phyloP scores from a whole-genome alignment of 352 stramenopile genomes.

The Pythium sp. region DNA sequence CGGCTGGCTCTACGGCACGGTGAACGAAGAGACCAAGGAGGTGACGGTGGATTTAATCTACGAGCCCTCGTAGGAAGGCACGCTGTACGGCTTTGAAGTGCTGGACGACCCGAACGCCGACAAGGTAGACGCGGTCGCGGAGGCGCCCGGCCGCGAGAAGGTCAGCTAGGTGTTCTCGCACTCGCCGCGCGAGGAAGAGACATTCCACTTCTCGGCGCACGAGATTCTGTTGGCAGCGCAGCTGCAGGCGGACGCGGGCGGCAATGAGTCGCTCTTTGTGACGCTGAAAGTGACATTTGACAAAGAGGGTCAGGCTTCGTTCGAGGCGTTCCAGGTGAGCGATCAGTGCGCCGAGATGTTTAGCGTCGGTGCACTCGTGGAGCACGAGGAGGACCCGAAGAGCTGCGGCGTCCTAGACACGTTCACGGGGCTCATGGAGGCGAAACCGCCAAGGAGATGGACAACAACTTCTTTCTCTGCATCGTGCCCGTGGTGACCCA shows the following conservation, averaged over 20 bases:
- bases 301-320: constrained; percentile 91
- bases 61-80: constrained; percentile 92
- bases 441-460: constrained; percentile 89
- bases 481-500: constrained; percentile 95
- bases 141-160: constrained; percentile 87
- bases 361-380: constrained; percentile 89
- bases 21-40: constrained; percentile 80
- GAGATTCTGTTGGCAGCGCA: constrained; percentile 94
- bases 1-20: constrained; percentile 94
- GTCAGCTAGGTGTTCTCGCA: constrained; percentile 98
- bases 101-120: constrained; percentile 90
- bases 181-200: constrained; percentile 92
- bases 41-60: constrained; percentile 96
- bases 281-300: constrained; percentile 95
- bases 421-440: constrained; percentile 97
- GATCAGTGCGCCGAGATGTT: constrained; percentile 99
- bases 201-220: constrained; percentile 91
- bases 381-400: constrained; percentile 89
- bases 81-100: constrained; percentile 88
- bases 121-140: constrained; percentile 81
- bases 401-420: constrained; percentile 92
- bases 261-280: constrained; percentile 94
- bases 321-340: constrained; percentile 97
- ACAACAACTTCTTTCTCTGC: constrained; percentile 98
- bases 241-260: constrained; percentile 93